A percentile compares a stretch with the other conserved stretches of the same genome.
These are phyloP conservation scores for Sphagnum magellanicum DNA, from an alignment of 228 moss, liverwort and hornwort species.

Conservation along the genomic window DNA sequence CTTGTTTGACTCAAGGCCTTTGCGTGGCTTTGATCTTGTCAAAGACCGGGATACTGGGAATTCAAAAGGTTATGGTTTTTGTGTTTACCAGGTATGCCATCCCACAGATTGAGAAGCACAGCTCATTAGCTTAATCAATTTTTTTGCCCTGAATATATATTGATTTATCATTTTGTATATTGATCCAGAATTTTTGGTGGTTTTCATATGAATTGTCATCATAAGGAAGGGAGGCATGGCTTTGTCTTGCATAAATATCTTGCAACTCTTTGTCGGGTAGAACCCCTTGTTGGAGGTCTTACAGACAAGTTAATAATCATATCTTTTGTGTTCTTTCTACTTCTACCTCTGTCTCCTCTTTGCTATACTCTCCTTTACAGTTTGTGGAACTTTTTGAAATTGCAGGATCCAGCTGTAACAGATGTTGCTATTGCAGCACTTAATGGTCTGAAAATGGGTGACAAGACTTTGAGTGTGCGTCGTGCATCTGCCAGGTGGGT, in stretches of 20 bases:
- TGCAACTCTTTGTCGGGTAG: conserved; percentile 56
- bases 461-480: conserved; percentile 79
- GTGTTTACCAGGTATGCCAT: conserved; percentile 56
- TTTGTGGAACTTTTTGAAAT: no score
- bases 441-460: conserved; percentile 88
- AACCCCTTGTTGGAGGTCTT: conserved; percentile 11
- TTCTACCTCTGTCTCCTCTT: conserved; percentile 33
- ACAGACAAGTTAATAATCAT: conserved; percentile 56
- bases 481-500: conserved; percentile 83
- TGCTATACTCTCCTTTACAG: conserved; percentile 19
- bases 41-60: conserved; percentile 74
- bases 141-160: no score
- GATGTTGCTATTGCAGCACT: conserved; percentile 79
- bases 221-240: conserved; percentile 18
- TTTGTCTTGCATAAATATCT: conserved; percentile 76
- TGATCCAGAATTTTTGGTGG: no score
- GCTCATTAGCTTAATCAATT: no score
- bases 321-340: conserved; percentile 55
- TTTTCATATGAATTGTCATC: no score
- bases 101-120: no score
- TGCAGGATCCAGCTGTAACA: conserved; percentile 67
- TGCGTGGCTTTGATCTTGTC: conserved; percentile 70
- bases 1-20: conserved; percentile 28
- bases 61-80: conserved; percentile 73
- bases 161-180: no score